These are phyloP conservation scores for Scleromitrula shiraiana DNA, from an alignment of 2,329 filamentous ascomycete genomes.

Conservation along the genomic window DNA sequence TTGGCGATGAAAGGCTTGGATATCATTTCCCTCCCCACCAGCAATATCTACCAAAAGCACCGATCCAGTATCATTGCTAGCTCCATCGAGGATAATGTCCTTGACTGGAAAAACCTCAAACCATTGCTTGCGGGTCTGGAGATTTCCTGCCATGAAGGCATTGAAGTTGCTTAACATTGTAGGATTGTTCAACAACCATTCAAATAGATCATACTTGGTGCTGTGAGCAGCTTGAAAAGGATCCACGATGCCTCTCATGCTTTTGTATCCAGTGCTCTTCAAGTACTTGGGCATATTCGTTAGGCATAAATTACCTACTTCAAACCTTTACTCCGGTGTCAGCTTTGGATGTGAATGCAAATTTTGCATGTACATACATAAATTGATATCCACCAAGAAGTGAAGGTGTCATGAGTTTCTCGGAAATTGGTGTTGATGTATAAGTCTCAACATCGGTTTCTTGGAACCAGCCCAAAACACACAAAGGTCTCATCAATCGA, in stretches of 20 bases:
- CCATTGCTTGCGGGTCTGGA: background rate
- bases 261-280: background rate
- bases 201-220: background rate
- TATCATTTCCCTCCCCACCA: conserved; percentile 6
- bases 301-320: background rate
- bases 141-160: background rate
- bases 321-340: background rate
- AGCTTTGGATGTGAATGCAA: background rate
- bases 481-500: background rate
- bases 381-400: background rate
- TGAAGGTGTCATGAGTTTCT: background rate
- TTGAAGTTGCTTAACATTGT: background rate
- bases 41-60: conserved; percentile 6
- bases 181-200: background rate
- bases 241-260: no score
- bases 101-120: background rate
- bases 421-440: background rate
- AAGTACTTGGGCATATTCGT: background rate
- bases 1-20: conserved; percentile 8
- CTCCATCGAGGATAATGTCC: background rate
- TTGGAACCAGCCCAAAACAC: background rate
- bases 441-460: background rate
- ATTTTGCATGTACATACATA: background rate
- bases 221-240: background rate
- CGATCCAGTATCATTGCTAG: background rate